Base-by-base conservation (phyloP, 331 rosid species). In the Ulmus americana region DNA sequence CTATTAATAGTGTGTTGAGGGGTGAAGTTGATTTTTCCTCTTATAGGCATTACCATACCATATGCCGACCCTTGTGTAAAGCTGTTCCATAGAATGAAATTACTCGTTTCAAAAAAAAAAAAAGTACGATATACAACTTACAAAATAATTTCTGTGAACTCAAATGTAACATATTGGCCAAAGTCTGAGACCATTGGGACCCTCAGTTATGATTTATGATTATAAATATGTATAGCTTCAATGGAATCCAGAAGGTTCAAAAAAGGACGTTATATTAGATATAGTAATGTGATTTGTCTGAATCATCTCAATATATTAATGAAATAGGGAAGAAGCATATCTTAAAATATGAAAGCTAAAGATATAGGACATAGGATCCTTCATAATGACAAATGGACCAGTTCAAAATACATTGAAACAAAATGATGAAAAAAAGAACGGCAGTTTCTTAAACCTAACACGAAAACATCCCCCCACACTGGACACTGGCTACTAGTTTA, bases 361-460 rank as follows among this genome's bases (percentile, higher is more conserved):
- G 45, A 56, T 20, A 28, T 28, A 28, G 35, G 35, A 79, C 76
- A 46, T 71, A 70, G 90, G 85, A 88, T 74, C 85, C 88, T 88
- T 78, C 78, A 65, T 66, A 73, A 68, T 81, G 82, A 69, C 78
- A 79, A 67, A 65, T 39, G 51, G 28, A 65, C 63, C 70, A 71
- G 54, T 67, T 63, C 55, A 55, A 73, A 73, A 42, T 41, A 63
- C 71, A 18, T 62, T 62, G 65, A 45, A 46, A 39, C 48, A 53
- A 45, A 39, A 12, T 28, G 46, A 7, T 40, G 53, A 63, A 67
- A 58, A 35, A 40, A 53, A 57, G 6, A 55, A 7, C 16, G 45
- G 10, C 41, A 15, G 43, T 61, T 18, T 14, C 39, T 39, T 55
- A 63, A 57, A 46, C 65, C 54, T 70, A 43, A 39, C 82, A 77